Evolutionary conservation across 225 moss, liverwort and hornwort genomes (phyloP).

Genomic region (Antitrichia curtipendula): DNA sequence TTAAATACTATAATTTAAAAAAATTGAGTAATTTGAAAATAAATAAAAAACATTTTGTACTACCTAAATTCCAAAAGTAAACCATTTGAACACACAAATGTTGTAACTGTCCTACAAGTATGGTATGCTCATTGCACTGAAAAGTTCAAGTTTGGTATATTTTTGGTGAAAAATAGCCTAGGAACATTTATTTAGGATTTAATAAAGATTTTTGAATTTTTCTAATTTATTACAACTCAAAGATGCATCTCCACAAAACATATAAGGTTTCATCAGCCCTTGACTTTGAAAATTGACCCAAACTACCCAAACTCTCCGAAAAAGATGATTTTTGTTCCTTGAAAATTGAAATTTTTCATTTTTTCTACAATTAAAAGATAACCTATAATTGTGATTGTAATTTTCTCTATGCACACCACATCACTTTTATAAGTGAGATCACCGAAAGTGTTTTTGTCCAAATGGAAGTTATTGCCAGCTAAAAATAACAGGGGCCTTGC

Average conservation of each 20-base stretch:
- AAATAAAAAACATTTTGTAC: neutral
- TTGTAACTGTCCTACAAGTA: fast-evolving
- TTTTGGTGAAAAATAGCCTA: neutral
- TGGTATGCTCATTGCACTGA: neutral
- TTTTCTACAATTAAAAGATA: no score
- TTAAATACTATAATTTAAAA: neutral
- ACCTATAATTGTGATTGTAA: no score
- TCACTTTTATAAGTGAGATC: neutral
- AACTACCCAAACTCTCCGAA: neutral
- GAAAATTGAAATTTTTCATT: fast-evolving
- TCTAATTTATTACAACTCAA: neutral
- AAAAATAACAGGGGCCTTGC: neutral
- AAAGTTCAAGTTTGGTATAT: neutral
- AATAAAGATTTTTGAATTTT: neutral
- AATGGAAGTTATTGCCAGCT: neutral
- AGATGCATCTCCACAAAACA: neutral
- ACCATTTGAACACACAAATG: neutral
- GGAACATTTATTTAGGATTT: neutral
- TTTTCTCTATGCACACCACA: neutral
- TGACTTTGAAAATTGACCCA: neutral
- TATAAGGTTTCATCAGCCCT: neutral
- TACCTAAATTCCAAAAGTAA: neutral
- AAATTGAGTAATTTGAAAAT: neutral
- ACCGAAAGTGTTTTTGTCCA: neutral
- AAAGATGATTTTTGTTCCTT: neutral